Evolutionary conservation across 176 grass and related monocot genomes (phyloP).

Genomic region (Zoysia pacifica): DNA sequence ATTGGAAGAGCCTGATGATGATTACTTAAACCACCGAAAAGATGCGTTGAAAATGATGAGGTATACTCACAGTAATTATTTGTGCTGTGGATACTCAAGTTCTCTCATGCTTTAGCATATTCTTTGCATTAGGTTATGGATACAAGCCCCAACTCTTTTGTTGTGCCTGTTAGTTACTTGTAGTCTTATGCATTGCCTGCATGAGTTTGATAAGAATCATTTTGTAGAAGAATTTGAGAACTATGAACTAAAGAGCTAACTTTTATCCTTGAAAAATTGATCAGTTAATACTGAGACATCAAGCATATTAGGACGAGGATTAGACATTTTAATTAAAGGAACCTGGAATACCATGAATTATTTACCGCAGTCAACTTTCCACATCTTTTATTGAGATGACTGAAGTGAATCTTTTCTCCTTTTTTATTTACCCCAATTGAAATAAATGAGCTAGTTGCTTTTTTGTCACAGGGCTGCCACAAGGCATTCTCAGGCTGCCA

Average conservation of each 20-base stretch:
- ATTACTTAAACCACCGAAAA: conserved; percentile 73
- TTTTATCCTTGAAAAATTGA: not conserved
- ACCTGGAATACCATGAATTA: not conserved
- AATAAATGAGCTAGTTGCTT: conserved; percentile 16
- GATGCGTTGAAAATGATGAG: conserved; percentile 90
- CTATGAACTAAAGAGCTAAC: conserved; percentile 14
- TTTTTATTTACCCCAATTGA: not conserved
- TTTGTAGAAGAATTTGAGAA: conserved; percentile 16
- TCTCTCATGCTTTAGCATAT: not conserved
- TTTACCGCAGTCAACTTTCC: not conserved
- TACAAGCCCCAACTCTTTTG: not conserved
- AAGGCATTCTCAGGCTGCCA: conserved; percentile 73
- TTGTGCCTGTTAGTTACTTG: conserved; percentile 3
- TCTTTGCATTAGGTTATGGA: conserved; percentile 11
- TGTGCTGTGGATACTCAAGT: not conserved
- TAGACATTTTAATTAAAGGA: not conserved
- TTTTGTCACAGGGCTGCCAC: conserved; percentile 66
- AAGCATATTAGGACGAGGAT: not conserved
- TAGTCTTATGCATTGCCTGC: conserved; percentile 13
- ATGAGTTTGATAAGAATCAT: not conserved
- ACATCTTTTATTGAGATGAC: not conserved
- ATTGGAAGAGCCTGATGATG: conserved; percentile 58
- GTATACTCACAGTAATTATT: conserved; percentile 46
- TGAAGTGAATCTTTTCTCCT: not conserved
- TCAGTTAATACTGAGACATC: not conserved